Percentiles rank a stretch among this genome's conserved stretches.
Conservation (phyloP, 352 stramenopile genomes). For the Lagenidium giganteum region DNA sequence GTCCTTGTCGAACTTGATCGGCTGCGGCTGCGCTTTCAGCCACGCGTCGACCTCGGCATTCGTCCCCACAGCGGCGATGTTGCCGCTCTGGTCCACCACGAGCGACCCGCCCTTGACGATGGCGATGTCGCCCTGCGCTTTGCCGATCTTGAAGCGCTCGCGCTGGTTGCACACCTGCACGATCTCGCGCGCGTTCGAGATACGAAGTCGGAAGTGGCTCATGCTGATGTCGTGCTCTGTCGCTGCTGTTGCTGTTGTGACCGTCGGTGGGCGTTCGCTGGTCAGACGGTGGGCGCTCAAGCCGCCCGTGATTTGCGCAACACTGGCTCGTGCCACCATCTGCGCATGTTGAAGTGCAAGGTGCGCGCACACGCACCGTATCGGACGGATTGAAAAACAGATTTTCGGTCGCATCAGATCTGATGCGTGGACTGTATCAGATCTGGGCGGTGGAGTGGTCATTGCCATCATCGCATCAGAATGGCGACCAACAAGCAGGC, state of each 20-base stretch:
- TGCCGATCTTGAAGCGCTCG: conserved; percentile 61
- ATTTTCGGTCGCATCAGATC: too few relatives aligned
- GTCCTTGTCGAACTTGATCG: conserved; percentile 63
- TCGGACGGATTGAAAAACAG: too few relatives aligned
- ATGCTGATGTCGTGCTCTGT: conserved; percentile 21
- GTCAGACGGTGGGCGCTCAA: background rate
- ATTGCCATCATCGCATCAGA: background rate
- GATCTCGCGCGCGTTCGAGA: conserved; percentile 57
- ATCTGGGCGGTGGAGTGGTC: too few relatives aligned
- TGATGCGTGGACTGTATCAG: too few relatives aligned
- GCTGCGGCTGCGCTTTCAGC: conserved; percentile 44
- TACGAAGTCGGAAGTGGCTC: conserved; percentile 68
- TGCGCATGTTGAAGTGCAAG: too few relatives aligned
- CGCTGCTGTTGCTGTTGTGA: too few relatives aligned
- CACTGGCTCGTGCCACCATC: conserved; percentile 2
- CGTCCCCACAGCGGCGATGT: conserved; percentile 58
- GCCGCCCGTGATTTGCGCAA: background rate
- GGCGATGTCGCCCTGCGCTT: conserved; percentile 53
- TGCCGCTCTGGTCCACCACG: conserved; percentile 43
- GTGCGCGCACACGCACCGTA: too few relatives aligned
- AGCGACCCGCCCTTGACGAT: conserved; percentile 56
- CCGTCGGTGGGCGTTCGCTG: background rate
- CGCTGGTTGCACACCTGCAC: conserved; percentile 65
- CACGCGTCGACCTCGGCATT: conserved; percentile 51
- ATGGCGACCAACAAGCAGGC: conserved; percentile 2